Conservation (phyloP, 805 yeast genomes). For the Suhomyces faveliae region DNA sequence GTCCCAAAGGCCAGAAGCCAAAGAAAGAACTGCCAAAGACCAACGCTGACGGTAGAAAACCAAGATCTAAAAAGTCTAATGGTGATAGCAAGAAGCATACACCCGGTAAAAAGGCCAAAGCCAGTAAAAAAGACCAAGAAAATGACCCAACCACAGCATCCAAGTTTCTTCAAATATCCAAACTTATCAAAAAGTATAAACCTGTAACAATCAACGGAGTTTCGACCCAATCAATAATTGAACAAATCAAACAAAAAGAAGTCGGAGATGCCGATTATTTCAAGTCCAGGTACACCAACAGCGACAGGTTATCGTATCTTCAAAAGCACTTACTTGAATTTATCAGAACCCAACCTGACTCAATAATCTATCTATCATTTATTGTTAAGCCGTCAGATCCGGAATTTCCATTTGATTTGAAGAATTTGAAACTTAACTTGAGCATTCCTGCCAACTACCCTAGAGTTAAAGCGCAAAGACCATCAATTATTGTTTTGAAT, state of each 20-base stretch:
- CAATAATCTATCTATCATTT: constrained; percentile 41
- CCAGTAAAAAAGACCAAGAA: background rate
- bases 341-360: constrained; percentile 19
- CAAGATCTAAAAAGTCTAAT: background rate
- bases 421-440: constrained; percentile 50
- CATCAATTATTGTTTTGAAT: constrained; percentile 57
- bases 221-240: constrained; percentile 10
- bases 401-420: constrained; percentile 67
- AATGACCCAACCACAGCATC: constrained; percentile 3
- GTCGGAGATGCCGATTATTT: constrained; percentile 4
- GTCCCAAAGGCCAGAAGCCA: background rate
- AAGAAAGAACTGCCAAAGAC: background rate
- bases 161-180: constrained; percentile 24
- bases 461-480: constrained; percentile 31
- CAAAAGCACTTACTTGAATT: constrained; percentile 32
- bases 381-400: constrained; percentile 62
- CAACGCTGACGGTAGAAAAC: background rate
- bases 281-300: constrained; percentile 5
- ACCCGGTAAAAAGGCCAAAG: background rate
- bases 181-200: constrained; percentile 27
- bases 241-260: constrained; percentile 8
- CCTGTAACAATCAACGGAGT: constrained; percentile 41
- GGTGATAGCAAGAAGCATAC: background rate
- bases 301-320: constrained; percentile 20
- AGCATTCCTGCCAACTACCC: constrained; percentile 60